Base-by-base conservation (phyloP, 805 yeast genomes). In the Lachancea mirantina region DNA sequence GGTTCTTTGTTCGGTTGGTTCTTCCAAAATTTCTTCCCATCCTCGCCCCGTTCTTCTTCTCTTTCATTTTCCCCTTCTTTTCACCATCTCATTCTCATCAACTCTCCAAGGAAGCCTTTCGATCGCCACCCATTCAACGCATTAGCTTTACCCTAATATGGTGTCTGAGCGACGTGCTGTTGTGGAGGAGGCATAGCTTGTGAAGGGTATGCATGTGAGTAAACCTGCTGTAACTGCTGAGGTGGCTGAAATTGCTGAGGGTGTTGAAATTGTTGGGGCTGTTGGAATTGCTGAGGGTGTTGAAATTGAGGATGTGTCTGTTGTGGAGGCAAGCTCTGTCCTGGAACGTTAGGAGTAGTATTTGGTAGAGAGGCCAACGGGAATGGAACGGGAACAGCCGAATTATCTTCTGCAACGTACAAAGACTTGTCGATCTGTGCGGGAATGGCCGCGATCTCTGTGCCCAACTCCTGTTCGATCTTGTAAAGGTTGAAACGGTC, bases 361-460 rank as follows among this genome's bases (percentile, higher is more conserved):
- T 49, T 49, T 41, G 78, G 77, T 47, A 72, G 57, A 28, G 67
- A 64, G 41, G 81, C 81, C 38, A 82, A 72, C 49, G 83, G 83
- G 70, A 84, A 81, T n/a, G 95, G 95, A 55, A 77, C 76, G 50
- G 96, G 96, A 37, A 87, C 82, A 14, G 76, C 67, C 14, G 72
- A 74, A 32, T 73, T 42, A 54, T 84, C 78, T 36, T 79, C 82
- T 28, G 88, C 89, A 33, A 88, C 97, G 54, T 92, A 92, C 47
- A 92, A 70, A 9, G 80, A 70, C 60, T 76, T 79, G 64, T 92
- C 97, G 50, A 92, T 92, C 32, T 76, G 74, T n/a, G 85, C 78
- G 23, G 98, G 98, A 47, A 92, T 92, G 40, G 97, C 96, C 56
- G 84, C 84, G 61, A 92, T 92, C 57, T 92, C 97, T 13, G 96